Evolutionary conservation across 257 asterid genomes (phyloP).

Genomic region (Petunia axillaris): DNA sequence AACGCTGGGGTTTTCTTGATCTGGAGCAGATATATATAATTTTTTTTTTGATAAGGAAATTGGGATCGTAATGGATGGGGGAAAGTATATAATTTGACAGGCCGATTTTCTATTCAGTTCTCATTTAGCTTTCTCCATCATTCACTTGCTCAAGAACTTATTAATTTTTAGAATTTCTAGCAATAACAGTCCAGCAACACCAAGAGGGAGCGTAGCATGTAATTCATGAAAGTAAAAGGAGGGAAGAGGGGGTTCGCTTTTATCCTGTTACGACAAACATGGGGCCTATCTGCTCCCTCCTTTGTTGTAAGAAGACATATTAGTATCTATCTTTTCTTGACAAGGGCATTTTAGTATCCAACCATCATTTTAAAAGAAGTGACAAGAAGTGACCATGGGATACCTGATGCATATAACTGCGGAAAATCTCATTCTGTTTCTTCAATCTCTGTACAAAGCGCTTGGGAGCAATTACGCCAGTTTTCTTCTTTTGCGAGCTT

Average conservation of each 20-base stretch:
- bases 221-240: constrained; percentile 9
- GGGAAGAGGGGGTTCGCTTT: background rate
- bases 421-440: constrained; percentile 88
- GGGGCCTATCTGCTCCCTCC: background rate
- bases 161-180: background rate
- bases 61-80: no score
- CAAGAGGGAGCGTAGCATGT: background rate
- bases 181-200: constrained; percentile 3
- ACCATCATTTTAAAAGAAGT: constrained; percentile 19
- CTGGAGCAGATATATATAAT: background rate
- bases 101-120: constrained; percentile 14
- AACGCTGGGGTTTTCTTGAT: background rate
- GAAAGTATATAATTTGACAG: background rate
- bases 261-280: background rate
- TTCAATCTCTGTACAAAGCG: constrained; percentile 90
- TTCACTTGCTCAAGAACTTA: background rate
- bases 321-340: background rate
- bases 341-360: constrained; percentile 9
- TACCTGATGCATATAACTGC: constrained; percentile 98
- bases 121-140: background rate
- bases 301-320: constrained; percentile 1
- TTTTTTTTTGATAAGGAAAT: no score
- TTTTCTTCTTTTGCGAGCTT: constrained; percentile 87
- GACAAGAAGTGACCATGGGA: constrained; percentile 27
- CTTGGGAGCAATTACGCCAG: constrained; percentile 91